Evolutionary conservation across 805 yeast species (phyloP), one percentile per base, ranked within the genome.

Genomic region (Ascoidea tarda): DNA sequence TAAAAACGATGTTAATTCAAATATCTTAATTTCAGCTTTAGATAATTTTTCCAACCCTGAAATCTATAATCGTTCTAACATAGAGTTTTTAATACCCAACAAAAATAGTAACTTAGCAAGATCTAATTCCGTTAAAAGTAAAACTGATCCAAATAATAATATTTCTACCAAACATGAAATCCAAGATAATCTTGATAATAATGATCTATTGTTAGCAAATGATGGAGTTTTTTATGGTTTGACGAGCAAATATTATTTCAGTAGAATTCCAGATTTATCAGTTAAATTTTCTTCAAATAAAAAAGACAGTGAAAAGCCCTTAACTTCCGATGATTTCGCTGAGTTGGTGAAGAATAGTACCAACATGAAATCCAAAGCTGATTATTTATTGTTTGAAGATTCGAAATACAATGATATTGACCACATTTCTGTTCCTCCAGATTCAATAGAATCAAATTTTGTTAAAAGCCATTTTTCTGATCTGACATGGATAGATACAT

Each of bases 191-290:
- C 49, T 56, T 21, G 51, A 54, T 33, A 54, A 54, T 33, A 51
- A 52, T 51, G 58, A 56, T 51, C 49, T 56, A 33, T 49, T 49
- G 33, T 49, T 56, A 32, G 55, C 54, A 12, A 51, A 72, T 49
- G 73, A 70, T 55, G 76, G 73, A 16, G 71, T 70, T 59, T 70
- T 72, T 4, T 76, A 68, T 62, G 85, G 86, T 3, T 63, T 79
- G 1, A 73, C 83, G 0, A 76, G 82, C 59, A 77, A 77, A 56
- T 67, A 60, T 5, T 60, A 62, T 5, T 59, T 64, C 42, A 50
- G 58, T 4, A 57, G 60, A 10, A 62, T 77, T 28, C 72, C 69
- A 51, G 73, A 71, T 50, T 59, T 74, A 42, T 54, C 62, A 46
- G 61, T 67, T 33, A 67, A 67, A 54, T 59, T 59, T 12, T 47